These are phyloP conservation scores for Scedosporium aurantiacum DNA, from an alignment of 2,329 filamentous ascomycete genomes.

Conservation along the genomic window DNA sequence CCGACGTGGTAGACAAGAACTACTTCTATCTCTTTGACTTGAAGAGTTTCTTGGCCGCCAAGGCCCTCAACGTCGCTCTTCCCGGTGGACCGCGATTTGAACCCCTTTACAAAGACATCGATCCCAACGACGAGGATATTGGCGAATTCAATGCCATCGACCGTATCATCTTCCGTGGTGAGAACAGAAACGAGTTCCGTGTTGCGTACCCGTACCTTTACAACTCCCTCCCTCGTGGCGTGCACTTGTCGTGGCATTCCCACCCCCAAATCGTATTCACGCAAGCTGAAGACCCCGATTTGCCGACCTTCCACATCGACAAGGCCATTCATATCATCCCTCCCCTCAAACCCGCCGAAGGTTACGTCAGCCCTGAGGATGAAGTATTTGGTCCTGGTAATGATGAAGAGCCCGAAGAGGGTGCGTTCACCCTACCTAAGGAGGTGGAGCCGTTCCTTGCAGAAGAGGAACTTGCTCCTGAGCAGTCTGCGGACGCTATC, in stretches of 20 bases:
- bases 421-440: constrained; percentile 71
- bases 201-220: constrained; percentile 93
- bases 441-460: constrained; percentile 79
- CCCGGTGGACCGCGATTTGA: constrained; percentile 97
- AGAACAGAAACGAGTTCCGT: constrained; percentile 89
- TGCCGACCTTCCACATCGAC: constrained; percentile 96
- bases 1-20: constrained; percentile 88
- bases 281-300: constrained; percentile 71
- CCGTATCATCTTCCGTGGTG: constrained; percentile 93
- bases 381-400: constrained; percentile 78
- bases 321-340: constrained; percentile 97
- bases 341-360: constrained; percentile 86
- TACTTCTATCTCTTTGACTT: constrained; percentile 97
- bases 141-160: constrained; percentile 99
- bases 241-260: constrained; percentile 88
- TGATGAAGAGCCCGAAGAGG: constrained; percentile 63
- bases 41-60: constrained; percentile 89
- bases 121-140: constrained; percentile 98
- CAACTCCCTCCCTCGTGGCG: constrained; percentile 89
- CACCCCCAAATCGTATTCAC: constrained; percentile 89
- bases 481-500: constrained; percentile 83
- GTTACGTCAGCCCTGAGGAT: constrained; percentile 87
- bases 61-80: constrained; percentile 92
- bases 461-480: constrained; percentile 79
- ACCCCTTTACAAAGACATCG: constrained; percentile 94